Evolutionary conservation across 495 filamentous ascomycete genomes (phyloP).

Genomic region (Talaromyces ruber): DNA sequence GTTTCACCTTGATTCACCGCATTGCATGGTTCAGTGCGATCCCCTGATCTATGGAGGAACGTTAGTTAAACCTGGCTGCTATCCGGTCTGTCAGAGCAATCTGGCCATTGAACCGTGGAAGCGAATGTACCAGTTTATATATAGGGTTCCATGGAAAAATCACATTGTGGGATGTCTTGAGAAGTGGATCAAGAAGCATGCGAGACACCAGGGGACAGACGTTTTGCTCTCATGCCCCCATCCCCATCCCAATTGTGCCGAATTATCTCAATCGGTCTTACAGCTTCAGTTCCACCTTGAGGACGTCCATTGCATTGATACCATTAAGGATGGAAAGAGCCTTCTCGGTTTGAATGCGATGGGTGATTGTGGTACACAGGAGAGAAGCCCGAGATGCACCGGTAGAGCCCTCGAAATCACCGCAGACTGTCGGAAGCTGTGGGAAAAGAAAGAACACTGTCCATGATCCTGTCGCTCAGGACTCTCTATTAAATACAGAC

Average conservation of each 20-base stretch:
- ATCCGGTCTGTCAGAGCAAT: conserved; percentile 5
- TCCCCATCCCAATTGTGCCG: background rate
- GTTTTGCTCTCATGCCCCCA: background rate
- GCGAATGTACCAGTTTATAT: conserved; percentile 8
- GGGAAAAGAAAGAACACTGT: background rate
- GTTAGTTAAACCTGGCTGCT: conserved; percentile 9
- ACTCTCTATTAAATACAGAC: background rate
- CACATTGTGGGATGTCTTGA: background rate
- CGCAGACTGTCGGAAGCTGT: background rate
- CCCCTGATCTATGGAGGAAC: conserved; percentile 12
- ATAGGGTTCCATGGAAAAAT: conserved; percentile 10
- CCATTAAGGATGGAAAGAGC: background rate
- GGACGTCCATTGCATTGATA: conserved; percentile 9
- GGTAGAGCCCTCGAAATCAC: background rate
- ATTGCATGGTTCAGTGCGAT: conserved; percentile 13
- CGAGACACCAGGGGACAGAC: conserved; percentile 1
- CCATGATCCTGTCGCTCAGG: background rate
- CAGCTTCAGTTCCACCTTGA: conserved; percentile 13
- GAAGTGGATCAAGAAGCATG: background rate
- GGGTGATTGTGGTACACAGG: background rate
- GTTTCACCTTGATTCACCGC: conserved; percentile 9
- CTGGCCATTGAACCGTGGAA: background rate
- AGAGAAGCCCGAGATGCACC: background rate
- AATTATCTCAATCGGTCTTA: conserved; percentile 5
- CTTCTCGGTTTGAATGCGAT: background rate